phyloP scores from a whole-genome alignment of 257 asterid genomes.

The Solanum chilense region DNA sequence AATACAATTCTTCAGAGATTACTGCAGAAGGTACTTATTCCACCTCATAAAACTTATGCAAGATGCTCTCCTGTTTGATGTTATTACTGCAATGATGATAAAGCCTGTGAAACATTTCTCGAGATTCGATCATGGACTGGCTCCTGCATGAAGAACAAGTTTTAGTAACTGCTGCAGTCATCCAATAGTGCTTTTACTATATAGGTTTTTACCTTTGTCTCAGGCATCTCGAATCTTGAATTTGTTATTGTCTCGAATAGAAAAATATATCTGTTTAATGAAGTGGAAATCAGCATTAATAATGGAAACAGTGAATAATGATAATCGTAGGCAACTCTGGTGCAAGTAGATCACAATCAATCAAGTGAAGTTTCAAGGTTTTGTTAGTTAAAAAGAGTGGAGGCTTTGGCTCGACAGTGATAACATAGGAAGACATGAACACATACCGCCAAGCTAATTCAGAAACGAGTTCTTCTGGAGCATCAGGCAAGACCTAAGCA shows the following conservation, averaged over 20 bases:
- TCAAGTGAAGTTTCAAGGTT: neutral
- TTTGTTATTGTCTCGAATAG: slow-evolving; percentile 76
- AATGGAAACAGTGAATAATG: neutral
- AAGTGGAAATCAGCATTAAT: neutral
- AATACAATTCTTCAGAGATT: neutral
- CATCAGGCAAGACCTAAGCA: slow-evolving; percentile 77
- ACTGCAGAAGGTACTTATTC: neutral
- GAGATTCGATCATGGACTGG: slow-evolving; percentile 72
- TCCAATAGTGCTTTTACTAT: neutral
- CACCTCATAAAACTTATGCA: neutral
- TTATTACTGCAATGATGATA: slow-evolving; percentile 30
- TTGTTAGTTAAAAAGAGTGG: neutral
- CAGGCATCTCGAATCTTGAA: slow-evolving; percentile 49
- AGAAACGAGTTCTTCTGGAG: slow-evolving; percentile 78
- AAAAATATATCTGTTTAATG: slow-evolving; percentile 58
- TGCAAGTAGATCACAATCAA: neutral
- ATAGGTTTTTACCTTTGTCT: slow-evolving; percentile 31
- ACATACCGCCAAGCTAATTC: slow-evolving; percentile 92
- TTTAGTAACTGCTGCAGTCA: neutral
- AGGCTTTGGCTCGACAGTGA: neutral
- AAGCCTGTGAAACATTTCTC: slow-evolving; percentile 44
- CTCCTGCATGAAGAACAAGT: slow-evolving; percentile 40
- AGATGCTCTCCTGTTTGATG: neutral
- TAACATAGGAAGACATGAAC: neutral
- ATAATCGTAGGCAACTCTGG: neutral